A percentile compares a stretch with the other conserved stretches of the same genome.
Conservation (phyloP, 2,329 filamentous ascomycete genomes). For the Colletotrichum somersetense region DNA sequence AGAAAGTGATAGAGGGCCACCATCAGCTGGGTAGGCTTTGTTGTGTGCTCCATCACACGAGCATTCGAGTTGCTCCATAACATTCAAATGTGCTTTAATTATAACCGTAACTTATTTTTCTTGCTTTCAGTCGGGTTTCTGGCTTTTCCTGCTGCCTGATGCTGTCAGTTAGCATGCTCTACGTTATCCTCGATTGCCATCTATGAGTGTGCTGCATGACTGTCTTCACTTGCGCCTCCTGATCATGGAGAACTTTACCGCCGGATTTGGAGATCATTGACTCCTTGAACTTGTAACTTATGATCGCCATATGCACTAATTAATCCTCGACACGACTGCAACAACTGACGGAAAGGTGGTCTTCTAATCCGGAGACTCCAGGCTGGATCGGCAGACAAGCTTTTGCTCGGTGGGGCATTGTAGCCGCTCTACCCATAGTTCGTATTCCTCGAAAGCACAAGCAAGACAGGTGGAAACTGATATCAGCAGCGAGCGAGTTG, state of each 20-base stretch:
- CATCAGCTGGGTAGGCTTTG: neutral
- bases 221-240: neutral
- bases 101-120: neutral
- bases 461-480: neutral
- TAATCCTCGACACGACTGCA: neutral
- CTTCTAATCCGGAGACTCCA: neutral
- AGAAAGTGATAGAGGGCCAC: neutral
- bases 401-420: no score
- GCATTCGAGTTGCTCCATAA: neutral
- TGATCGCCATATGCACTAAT: neutral
- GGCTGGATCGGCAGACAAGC: neutral
- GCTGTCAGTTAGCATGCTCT: neutral
- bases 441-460: neutral
- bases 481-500: neutral
- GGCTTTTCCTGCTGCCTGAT: neutral
- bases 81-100: neutral
- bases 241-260: fast-evolving
- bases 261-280: neutral
- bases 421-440: neutral
- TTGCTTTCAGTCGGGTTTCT: neutral
- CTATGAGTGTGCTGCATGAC: no score
- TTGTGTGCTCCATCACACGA: neutral
- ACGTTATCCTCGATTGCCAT: neutral
- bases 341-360: neutral
- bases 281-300: neutral